These are phyloP conservation scores for Beauveria varroae DNA, from an alignment of 2,329 filamentous ascomycete genomes.

Conservation along the genomic window DNA sequence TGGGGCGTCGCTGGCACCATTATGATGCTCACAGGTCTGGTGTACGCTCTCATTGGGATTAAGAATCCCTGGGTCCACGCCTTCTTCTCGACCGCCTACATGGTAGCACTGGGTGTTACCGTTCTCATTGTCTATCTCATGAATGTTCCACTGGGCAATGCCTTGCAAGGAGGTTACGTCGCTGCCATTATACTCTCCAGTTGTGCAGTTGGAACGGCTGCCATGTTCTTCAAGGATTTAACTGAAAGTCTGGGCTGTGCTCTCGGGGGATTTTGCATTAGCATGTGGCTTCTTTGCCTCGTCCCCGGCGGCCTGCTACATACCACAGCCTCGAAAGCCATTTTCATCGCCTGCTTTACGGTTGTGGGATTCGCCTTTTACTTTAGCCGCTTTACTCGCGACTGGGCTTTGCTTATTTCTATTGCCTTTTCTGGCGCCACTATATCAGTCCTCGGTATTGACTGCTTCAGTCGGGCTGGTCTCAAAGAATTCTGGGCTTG, in stretches of 20 bases:
- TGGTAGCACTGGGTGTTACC: slow-evolving; percentile 64
- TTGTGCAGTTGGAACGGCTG: slow-evolving; percentile 61
- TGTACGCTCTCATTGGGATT: slow-evolving; percentile 71
- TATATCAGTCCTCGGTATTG: slow-evolving; percentile 71
- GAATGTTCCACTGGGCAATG: slow-evolving; percentile 65
- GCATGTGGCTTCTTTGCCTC: slow-evolving; percentile 85
- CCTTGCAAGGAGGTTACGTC: slow-evolving; percentile 78
- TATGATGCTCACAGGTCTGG: slow-evolving; percentile 62
- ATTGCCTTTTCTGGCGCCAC: slow-evolving; percentile 81
- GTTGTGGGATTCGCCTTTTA: slow-evolving; percentile 64
- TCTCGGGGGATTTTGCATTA: slow-evolving; percentile 76
- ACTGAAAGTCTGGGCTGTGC: slow-evolving; percentile 76
- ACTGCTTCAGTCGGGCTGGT: slow-evolving; percentile 84
- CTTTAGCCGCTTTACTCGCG: slow-evolving; percentile 69
- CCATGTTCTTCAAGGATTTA: slow-evolving; percentile 75
- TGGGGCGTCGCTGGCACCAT: slow-evolving; percentile 72
- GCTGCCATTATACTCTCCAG: slow-evolving; percentile 70
- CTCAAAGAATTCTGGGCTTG: slow-evolving; percentile 96
- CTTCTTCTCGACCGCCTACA: slow-evolving; percentile 70
- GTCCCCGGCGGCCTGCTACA: slow-evolving; percentile 67
- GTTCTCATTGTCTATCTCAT: slow-evolving; percentile 87
- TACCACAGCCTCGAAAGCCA: slow-evolving; percentile 53
- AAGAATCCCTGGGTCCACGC: slow-evolving; percentile 74
- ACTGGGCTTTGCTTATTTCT: slow-evolving; percentile 66
- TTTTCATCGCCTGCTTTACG: slow-evolving; percentile 70